Conservation (phyloP, 2,329 filamentous ascomycete species). For the Diatrype stigma region DNA sequence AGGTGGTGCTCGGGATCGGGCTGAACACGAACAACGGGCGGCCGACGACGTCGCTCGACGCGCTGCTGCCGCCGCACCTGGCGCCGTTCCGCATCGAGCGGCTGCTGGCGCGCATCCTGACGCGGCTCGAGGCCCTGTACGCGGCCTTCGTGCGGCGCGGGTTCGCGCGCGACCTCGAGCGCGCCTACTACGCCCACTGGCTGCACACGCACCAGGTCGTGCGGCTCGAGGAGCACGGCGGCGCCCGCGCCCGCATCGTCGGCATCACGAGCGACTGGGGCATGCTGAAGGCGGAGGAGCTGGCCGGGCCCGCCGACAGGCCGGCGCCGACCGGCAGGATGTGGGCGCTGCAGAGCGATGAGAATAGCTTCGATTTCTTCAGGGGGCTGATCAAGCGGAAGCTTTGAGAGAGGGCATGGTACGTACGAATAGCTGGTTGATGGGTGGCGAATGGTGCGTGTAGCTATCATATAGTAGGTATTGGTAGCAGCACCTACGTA, state of each 20-base stretch:
- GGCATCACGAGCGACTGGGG: conserved; percentile 94
- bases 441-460: no score
- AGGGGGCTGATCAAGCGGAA: conserved; percentile 81
- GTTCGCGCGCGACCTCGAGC: conserved; percentile 69
- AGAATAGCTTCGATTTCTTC: conserved; percentile 98
- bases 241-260: conserved; percentile 68
- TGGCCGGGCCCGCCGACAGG: conserved; percentile 67
- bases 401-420: conserved; percentile 47
- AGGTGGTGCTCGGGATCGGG: conserved; percentile 81
- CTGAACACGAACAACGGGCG: conserved; percentile 80
- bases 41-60: conserved; percentile 83
- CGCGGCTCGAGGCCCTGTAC: conserved; percentile 75
- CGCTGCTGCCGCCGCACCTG: conserved; percentile 54
- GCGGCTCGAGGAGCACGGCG: conserved; percentile 76
- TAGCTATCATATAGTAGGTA: no score
- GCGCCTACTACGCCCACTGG: conserved; percentile 78
- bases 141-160: conserved; percentile 68
- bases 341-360: conserved; percentile 88
- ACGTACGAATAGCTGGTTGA: no score
- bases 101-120: conserved; percentile 76
- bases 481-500: no score
- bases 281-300: conserved; percentile 77
- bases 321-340: conserved; percentile 71
- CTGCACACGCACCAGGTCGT: conserved; percentile 71
- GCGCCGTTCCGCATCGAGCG: conserved; percentile 68